Evolutionary conservation across 352 stramenopile species (phyloP).

Genomic region (Globisporangium viniferum): DNA sequence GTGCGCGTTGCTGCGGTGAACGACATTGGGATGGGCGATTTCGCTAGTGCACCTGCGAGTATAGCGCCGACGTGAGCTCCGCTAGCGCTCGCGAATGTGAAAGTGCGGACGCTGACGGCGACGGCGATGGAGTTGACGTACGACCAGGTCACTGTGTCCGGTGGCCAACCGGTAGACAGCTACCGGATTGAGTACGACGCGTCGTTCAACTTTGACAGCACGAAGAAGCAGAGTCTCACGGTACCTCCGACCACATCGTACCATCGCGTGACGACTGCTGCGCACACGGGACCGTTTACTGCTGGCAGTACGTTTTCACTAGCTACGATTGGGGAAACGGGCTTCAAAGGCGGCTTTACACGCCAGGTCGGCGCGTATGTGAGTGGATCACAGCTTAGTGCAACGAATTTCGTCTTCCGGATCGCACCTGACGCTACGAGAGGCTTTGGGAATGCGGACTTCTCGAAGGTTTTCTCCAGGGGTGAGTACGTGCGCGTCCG

Average conservation of each 20-base stretch:
- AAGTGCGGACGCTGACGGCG: slow-evolving; percentile 28
- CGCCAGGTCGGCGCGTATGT: slow-evolving; percentile 47
- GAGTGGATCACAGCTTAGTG: slow-evolving; percentile 27
- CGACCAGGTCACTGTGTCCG: slow-evolving; percentile 56
- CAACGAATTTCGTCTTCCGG: slow-evolving; percentile 49
- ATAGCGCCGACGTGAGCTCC: slow-evolving; percentile 53
- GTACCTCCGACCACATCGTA: slow-evolving; percentile 38
- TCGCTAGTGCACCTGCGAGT: slow-evolving; percentile 26
- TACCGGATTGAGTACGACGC: slow-evolving; percentile 60
- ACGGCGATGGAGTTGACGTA: slow-evolving; percentile 51
- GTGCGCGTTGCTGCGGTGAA: slow-evolving; percentile 82
- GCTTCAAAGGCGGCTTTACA: slow-evolving; percentile 49
- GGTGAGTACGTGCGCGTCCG: slow-evolving; percentile 62
- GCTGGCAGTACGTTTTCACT: slow-evolving; percentile 65
- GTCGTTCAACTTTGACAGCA: slow-evolving; percentile 29
- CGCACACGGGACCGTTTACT: slow-evolving; percentile 64
- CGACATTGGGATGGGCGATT: slow-evolving; percentile 75
- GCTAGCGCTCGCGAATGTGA: slow-evolving; percentile 43
- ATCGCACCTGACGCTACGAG: slow-evolving; percentile 29
- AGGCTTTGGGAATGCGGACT: slow-evolving; percentile 34
- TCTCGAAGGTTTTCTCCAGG: slow-evolving; percentile 43
- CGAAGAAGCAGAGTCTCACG: slow-evolving; percentile 14
- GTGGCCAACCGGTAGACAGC: slow-evolving; percentile 46
- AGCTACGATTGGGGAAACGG: slow-evolving; percentile 36
- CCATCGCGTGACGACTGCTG: slow-evolving; percentile 64